Evolutionary conservation across 2,329 filamentous ascomycete species (phyloP), one percentile per base, ranked within the genome.

Genomic region (Paecilomyces formosus): DNA sequence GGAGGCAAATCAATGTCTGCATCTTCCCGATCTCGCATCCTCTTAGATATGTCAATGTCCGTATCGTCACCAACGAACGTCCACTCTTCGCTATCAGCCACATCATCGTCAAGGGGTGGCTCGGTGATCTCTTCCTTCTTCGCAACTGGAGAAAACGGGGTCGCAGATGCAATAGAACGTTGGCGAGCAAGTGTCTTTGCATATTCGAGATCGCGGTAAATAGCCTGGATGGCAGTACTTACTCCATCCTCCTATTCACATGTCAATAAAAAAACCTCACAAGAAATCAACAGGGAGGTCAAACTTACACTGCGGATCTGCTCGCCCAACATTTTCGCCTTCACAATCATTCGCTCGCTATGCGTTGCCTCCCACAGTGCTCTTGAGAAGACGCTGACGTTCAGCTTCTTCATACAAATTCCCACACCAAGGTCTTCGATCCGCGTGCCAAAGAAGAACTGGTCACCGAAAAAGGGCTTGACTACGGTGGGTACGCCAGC

Each of bases 381-480:
- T 59, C 90, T 82, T 15, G 90, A 89, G 66, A 99, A 93, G 39
- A 88, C 84, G 63, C 85, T 88, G n/a, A 90, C 88, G 22, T 94
- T 95, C 78, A 96, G 85, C 74, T 90, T 94, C 78, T 89, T 92
- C 66, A 99, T 81, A 69, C 88, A 90, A 21, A 96, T 87, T 0
- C 94, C 94, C 1, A 97, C 94, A 0, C 94, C 93, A 5, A 99
- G 80, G 68, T 97, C 93, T 72, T 97, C 92, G 1, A 97, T 89
- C 3, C 94, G 84, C 30, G 82, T 85, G 6, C 92, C 94, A 67
- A 96, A 97, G 79, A 99, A 99, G 80, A 89, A 97, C 71, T 99
- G 94, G 67, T 99, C 94, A 4, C 94, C 94, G 70, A 99, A 99
- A 79, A 97, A 99, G 0, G 94, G 94, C 61, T 93, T 90, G 70